Evolutionary conservation across 768 basidiomycete genomes (phyloP).

Genomic region (Trametes meyenii): DNA sequence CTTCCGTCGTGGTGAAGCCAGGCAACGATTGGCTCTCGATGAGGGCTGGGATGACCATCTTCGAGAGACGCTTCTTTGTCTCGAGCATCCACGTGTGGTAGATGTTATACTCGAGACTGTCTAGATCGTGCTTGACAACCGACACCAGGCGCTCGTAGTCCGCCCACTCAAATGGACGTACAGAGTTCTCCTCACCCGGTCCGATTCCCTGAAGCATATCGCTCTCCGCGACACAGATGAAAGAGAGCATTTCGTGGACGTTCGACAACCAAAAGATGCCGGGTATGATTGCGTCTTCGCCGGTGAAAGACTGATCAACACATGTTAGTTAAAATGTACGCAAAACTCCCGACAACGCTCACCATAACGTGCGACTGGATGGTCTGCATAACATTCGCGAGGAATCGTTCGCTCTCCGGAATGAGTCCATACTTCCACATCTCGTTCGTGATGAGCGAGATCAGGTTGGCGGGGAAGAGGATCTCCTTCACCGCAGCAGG

Average conservation of each 20-base stretch:
- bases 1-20: slow-evolving; percentile 95
- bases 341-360: slow-evolving; percentile 36
- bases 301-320: slow-evolving; percentile 69
- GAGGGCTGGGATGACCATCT: slow-evolving; percentile 99
- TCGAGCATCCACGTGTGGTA: slow-evolving; percentile 99
- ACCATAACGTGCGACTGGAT: slow-evolving; percentile 99
- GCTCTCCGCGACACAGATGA: slow-evolving; percentile 98
- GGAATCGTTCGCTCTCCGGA: slow-evolving; percentile 93
- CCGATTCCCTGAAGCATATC: slow-evolving; percentile 99
- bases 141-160: slow-evolving; percentile 95
- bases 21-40: slow-evolving; percentile 98
- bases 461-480: slow-evolving; percentile 97
- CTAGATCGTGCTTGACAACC: slow-evolving; percentile 98
- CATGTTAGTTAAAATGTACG: slow-evolving; percentile 9
- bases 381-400: slow-evolving; percentile 98
- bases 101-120: slow-evolving; percentile 98
- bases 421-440: slow-evolving; percentile 99
- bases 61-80: slow-evolving; percentile 91
- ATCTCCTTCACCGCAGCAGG: slow-evolving; percentile 97
- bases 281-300: slow-evolving; percentile 94
- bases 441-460: slow-evolving; percentile 97
- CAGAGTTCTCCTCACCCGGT: slow-evolving; percentile 90
- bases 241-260: slow-evolving; percentile 98
- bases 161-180: slow-evolving; percentile 93
- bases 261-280: slow-evolving; percentile 99